These are phyloP conservation scores for Aspergillus transmontanensis DNA, from an alignment of 2,329 filamentous ascomycete genomes.

Conservation along the genomic window DNA sequence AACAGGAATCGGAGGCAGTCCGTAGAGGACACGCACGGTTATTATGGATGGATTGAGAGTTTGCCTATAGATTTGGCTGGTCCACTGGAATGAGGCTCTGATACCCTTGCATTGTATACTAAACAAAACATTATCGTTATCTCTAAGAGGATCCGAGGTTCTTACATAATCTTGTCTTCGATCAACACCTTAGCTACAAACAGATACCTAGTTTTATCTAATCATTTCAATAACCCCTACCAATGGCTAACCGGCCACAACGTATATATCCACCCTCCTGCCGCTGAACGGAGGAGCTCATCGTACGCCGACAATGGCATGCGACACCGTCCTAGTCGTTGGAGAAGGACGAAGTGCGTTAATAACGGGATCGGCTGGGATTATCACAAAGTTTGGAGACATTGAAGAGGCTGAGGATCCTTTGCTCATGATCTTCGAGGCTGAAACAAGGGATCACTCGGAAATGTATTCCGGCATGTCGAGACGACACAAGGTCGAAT, in stretches of 20 bases:
- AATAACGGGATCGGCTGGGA: too few species aligned
- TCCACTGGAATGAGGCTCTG: conserved; percentile 1
- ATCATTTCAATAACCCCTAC: neutral
- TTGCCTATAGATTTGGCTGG: conserved; percentile 13
- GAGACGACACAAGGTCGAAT: neutral
- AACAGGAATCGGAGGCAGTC: neutral
- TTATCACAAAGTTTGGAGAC: too few species aligned
- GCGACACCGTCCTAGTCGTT: too few species aligned
- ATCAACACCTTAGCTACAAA: neutral
- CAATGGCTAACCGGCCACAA: neutral
- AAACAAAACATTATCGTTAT: neutral
- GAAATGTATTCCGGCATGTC: neutral
- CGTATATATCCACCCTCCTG: neutral
- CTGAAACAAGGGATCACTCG: neutral
- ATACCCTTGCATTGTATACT: conserved; percentile 21
- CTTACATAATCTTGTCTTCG: neutral
- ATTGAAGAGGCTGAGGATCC: too few species aligned
- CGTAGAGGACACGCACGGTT: neutral
- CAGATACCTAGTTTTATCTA: neutral
- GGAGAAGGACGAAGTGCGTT: too few species aligned
- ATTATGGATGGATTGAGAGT: conserved; percentile 17
- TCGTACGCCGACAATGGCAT: too few species aligned
- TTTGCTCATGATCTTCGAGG: too few species aligned
- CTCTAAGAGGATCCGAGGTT: neutral
- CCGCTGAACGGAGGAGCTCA: too few species aligned